Conservation (phyloP, 2,329 filamentous ascomycete genomes). For the Ophiobolus disseminans region DNA sequence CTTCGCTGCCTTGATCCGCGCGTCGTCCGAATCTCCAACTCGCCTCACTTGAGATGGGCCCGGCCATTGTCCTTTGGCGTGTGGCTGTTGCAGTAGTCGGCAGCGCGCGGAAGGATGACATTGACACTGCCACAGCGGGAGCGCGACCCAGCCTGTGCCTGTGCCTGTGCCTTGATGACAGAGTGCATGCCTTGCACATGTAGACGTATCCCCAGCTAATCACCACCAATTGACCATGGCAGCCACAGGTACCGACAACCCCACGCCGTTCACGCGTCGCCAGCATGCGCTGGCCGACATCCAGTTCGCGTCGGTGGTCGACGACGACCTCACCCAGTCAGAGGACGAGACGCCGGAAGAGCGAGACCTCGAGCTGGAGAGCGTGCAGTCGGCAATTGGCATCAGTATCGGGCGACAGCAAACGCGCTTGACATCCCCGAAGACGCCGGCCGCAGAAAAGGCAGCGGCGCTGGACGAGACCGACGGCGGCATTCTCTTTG, state of each 20-base stretch:
- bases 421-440: conserved; percentile 62
- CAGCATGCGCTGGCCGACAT: conserved; percentile 52
- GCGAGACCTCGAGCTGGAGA: conserved; percentile 43
- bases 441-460: conserved; percentile 66
- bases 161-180: conserved; percentile 22
- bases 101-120: conserved; percentile 31
- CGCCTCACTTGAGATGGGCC: conserved; percentile 10
- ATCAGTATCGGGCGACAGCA: conserved; percentile 66
- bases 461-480: conserved; percentile 60
- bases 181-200: conserved; percentile 16
- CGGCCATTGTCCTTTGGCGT: conserved; percentile 8
- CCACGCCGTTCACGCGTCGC: conserved; percentile 20
- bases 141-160: conserved; percentile 15
- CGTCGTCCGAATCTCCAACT: conserved; percentile 10
- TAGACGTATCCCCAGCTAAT: conserved; percentile 5
- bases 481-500: conserved; percentile 57
- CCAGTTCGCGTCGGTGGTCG: conserved; percentile 50
- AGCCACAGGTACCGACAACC: conserved; percentile 15
- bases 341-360: conserved; percentile 51
- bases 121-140: conserved; percentile 38
- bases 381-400: conserved; percentile 59
- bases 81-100: conserved; percentile 22
- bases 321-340: conserved; percentile 53
- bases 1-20: neutral
- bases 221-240: conserved; percentile 25